These are phyloP conservation scores for Carex sylvatica DNA, from an alignment of 202 grass and related monocot genomes.

Conservation along the genomic window DNA sequence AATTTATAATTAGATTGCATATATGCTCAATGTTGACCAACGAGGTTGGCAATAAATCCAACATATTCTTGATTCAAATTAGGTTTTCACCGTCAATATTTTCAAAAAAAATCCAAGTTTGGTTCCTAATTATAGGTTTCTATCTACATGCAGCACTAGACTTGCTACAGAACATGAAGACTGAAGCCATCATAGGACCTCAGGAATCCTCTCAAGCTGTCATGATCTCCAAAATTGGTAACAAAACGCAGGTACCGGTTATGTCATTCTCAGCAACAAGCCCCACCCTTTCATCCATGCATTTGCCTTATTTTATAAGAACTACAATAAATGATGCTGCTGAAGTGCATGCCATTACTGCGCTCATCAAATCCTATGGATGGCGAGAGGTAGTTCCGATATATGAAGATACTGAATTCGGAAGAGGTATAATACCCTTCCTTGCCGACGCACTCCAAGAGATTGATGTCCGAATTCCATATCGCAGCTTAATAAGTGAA, in stretches of 20 bases:
- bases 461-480: constrained; percentile 14
- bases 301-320: constrained; percentile 34
- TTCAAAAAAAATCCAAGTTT: background rate
- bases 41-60: too few species aligned
- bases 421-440: constrained; percentile 40
- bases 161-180: constrained; percentile 33
- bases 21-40: too few species aligned
- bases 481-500: constrained; percentile 14
- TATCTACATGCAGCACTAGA: constrained; percentile 24
- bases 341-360: constrained; percentile 34
- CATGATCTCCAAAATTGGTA: constrained; percentile 37
- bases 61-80: background rate
- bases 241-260: constrained; percentile 32
- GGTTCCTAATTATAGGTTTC: background rate
- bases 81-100: too few species aligned
- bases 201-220: constrained; percentile 39
- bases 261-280: constrained; percentile 44
- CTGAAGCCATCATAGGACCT: constrained; percentile 43
- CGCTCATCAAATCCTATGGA: constrained; percentile 39
- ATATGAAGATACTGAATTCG: constrained; percentile 40
- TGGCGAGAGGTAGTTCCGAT: constrained; percentile 41
- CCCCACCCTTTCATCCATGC: constrained; percentile 18
- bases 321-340: constrained; percentile 31
- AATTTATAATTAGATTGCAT: too few species aligned
- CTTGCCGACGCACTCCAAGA: constrained; percentile 34